Base-by-base conservation (phyloP, 2,329 filamentous ascomycete genomes). In the Penicillium sp. region DNA sequence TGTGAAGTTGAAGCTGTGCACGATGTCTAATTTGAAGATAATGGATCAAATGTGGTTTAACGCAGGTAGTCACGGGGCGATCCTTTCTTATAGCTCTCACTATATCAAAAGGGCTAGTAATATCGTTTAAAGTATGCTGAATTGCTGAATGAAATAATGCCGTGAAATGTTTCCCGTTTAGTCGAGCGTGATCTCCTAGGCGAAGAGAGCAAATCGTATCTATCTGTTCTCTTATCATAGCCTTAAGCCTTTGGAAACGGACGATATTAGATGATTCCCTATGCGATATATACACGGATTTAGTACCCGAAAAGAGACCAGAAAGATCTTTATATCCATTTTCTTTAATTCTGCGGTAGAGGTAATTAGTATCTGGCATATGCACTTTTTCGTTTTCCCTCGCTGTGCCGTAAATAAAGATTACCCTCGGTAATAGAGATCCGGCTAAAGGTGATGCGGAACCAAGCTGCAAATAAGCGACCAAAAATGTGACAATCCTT, bases 11-110 rank as follows among this genome's bases (percentile, higher is more conserved):
- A 15, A 57, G 48, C 26, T 52, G 23, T n/a, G 41, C 45, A 25
- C 8, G 14, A 22, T 47, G 23, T 9, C 58, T 46, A n/a, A 49
- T 53, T 35, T 57, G 18, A 15, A 60, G 29, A 48, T 61, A 64
- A 33, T 61, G n/a, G 6, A 37, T 45, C 4, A 64, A 42, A 46
- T 59, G 15, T 14, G 42, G 35, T 25, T 50, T 42, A 9, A 25
- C 1, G 23, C 25, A 40, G 3, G 14, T 41, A 31, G 40, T 45
- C 6, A 64, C 26, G 6, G 33, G 33, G 15, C 33, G 14, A 18
- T 37, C 8, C 33, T n/a, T 37, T 37, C 33, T 11, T 4, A 7
- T 37, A 37, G 33, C 33, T 18, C 18, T 37, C 6, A 37, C 33
- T 18, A 37, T 15, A 18, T 37, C 33, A 6, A 37, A 37, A 9